Evolutionary conservation across 371 early-diverging fungal genomes (phyloP), one percentile per base, ranked within the genome.

Genomic region (Mortierella sp.): DNA sequence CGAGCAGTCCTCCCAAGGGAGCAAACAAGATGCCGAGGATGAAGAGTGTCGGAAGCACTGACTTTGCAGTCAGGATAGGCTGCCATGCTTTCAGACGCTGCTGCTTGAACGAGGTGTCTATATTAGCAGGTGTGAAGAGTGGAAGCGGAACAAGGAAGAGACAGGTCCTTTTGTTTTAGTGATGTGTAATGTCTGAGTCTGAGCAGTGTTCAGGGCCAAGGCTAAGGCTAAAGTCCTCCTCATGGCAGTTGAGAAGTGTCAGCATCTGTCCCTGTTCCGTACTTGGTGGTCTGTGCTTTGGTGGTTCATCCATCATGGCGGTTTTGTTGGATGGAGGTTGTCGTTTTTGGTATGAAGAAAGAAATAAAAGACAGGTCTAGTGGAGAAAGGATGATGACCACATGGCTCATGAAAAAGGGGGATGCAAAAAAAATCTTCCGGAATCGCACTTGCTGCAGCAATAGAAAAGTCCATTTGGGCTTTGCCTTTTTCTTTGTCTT

Each of bases 31-130:
- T 89, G 14, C 98, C 99, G 68, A 99, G 87, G 61, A 95, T 86
- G 80, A 98, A 97, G 72, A 97, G 94, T 5, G 96, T 93, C 1
- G 98, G 98, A 4, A 98, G 87, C 8, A 97, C 98, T 47, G 94
- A 92, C 74, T 95, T 95, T 70, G 99, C 98, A 29, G 98, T 98
- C 47, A 99, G 88, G 24, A 99, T 93, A 4, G 99, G 99, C 86
- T 98, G 98, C 98, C 98, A 99, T 9, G 98, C 96, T 73, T 96
- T 96, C 79, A 99, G 90, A 44, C 97, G 94, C 86, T 99, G 98
- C 88, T 99, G 99, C 88, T 96, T 96, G 88, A 98, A 98, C 9
- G 97, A 95, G 37, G 97, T 97, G 89, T 98, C 94, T 95, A 79
- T 19, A n/a, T 22, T 48, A 7, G 34, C 9, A n/a, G n/a, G n/a